Conservation (phyloP, 805 yeast genomes). For the Ogataea degrootiae region DNA sequence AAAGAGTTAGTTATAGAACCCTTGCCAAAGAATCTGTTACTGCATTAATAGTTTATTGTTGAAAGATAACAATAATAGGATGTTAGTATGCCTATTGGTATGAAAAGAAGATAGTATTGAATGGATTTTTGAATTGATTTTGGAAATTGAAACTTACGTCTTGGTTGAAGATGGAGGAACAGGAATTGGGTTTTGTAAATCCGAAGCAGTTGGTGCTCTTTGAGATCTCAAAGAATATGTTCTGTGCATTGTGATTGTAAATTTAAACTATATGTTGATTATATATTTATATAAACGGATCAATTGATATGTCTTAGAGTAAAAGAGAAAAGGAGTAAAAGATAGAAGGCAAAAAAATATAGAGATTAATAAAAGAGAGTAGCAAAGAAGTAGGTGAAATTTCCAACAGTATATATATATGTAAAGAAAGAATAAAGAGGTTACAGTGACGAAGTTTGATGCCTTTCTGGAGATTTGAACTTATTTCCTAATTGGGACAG, state of each 20-base stretch:
- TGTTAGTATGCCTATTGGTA: neutral
- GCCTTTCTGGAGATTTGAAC: too few species aligned
- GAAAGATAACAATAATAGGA: neutral
- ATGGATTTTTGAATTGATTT: neutral
- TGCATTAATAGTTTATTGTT: neutral
- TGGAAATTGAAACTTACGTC: constrained; percentile 25
- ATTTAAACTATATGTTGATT: neutral
- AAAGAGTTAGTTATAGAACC: constrained; percentile 46
- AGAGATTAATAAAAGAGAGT: neutral
- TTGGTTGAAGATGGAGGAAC: constrained; percentile 91
- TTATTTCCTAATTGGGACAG: too few species aligned
- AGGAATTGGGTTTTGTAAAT: constrained; percentile 90
- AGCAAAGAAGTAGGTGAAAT: neutral
- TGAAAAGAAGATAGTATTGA: neutral
- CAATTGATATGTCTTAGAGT: neutral
- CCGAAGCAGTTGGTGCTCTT: constrained; percentile 97
- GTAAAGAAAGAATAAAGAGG: neutral
- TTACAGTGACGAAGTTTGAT: too few species aligned
- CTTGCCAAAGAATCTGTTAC: constrained; percentile 75
- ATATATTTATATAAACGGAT: neutral
- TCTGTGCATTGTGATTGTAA: constrained; percentile 73
- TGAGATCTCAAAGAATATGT: constrained; percentile 93
- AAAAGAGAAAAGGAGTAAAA: neutral
- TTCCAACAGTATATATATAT: neutral
- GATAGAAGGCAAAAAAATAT: neutral